Base-by-base conservation (phyloP, 495 filamentous ascomycete genomes). In the Hypomontagnella monticulosa region DNA sequence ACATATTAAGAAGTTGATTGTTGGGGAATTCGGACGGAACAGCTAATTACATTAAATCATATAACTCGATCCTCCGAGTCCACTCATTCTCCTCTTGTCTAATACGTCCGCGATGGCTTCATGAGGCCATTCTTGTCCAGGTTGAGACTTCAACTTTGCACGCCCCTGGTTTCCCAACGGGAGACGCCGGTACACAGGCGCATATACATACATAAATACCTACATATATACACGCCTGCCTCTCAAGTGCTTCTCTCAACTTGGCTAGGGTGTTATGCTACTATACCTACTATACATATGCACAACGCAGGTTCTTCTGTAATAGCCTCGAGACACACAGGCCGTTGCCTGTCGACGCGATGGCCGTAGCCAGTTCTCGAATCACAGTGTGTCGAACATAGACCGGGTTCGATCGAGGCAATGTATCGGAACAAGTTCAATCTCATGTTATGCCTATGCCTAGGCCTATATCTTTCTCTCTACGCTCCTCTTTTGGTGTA, bases 271-370 rank as follows among this genome's bases (percentile, higher is more conserved):
- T 60, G 36, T 42, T 42, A 23, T 46, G 44, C 51, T 47, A 37
- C 33, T 46, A 23, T 57, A 32, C 2, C 11, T n/a, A 5, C 15
- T 56, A 30, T 54, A 40, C 50, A 41, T 62, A 55, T 55, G 47
- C 48, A 67, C 46, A 63, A 30, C 52, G 53, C 47, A 40, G 63
- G 16, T 47, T 59, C 54, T 49, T 30, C 50, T 60, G 36, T 61
- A 57, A 51, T 47, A 36, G 38, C 18, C 42, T 62, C 42, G 33
- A 54, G 30, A 48, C 30, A 37, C 33, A 40, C 12, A 6, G 18
- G 37, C 37, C 14, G 23, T 48, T 48, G 23, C 60, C 50, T 18
- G 36, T 63, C 44, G 23, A 50, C 23, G 43, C 55, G 15, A 55
- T 36, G 34, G 11, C 59, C 48, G 50, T 42, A 62, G 59, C 19